These are phyloP conservation scores for Kwoniella pini DNA, from an alignment of 768 basidiomycete species.

Conservation along the genomic window DNA sequence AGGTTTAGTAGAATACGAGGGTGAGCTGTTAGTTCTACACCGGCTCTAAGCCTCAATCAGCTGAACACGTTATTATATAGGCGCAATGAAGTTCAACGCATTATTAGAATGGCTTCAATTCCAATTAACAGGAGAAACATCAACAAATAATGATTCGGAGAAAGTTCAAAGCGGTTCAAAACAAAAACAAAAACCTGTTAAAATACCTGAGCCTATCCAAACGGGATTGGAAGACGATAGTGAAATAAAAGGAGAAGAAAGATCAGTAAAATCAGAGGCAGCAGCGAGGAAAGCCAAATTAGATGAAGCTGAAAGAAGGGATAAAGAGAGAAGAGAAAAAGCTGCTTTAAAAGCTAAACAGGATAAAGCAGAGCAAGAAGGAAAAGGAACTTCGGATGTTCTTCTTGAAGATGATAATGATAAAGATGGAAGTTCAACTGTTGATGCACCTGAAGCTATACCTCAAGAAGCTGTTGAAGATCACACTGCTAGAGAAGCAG, in stretches of 20 bases:
- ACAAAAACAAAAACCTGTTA: constrained; percentile 23
- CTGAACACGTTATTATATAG: constrained; percentile 53
- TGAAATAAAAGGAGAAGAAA: constrained; percentile 23
- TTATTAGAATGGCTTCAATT: constrained; percentile 70
- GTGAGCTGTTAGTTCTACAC: constrained; percentile 55
- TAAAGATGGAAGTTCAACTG: constrained; percentile 17
- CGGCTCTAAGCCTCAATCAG: no score
- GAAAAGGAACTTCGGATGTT: background rate
- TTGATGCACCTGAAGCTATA: constrained; percentile 30
- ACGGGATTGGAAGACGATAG: constrained; percentile 16
- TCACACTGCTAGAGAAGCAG: constrained; percentile 11
- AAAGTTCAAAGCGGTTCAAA: background rate
- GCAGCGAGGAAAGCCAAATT: constrained; percentile 33
- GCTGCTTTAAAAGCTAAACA: constrained; percentile 16
- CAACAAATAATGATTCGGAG: constrained; percentile 6
- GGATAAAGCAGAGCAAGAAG: constrained; percentile 4
- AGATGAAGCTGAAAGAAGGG: constrained; percentile 47
- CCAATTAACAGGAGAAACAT: constrained; percentile 56
- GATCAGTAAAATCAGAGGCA: constrained; percentile 31
- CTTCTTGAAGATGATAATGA: background rate
- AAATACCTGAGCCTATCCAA: constrained; percentile 19
- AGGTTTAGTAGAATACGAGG: constrained; percentile 67
- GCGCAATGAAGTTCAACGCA: constrained; percentile 71
- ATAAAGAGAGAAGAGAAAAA: constrained; percentile 40
- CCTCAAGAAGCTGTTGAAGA: constrained; percentile 27